Conservation (phyloP, 495 filamentous ascomycete species). For the Xylaria telfairii region DNA sequence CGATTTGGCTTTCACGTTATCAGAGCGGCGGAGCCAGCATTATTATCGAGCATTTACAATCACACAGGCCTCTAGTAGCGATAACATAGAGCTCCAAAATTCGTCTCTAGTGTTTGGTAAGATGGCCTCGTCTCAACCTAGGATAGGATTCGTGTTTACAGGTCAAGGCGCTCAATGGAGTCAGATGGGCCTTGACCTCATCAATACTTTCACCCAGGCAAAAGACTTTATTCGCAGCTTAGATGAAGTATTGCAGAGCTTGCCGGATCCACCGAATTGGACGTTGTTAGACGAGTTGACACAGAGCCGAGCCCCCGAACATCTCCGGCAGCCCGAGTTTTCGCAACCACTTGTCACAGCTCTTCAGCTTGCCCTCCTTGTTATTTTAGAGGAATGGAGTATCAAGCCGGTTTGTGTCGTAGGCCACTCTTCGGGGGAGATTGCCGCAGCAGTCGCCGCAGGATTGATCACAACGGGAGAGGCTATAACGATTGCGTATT, state of each 20-base stretch:
- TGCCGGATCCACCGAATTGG: background rate
- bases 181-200: slow-evolving; percentile 29
- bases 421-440: slow-evolving; percentile 67
- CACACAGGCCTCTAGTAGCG: background rate
- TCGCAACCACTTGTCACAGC: slow-evolving; percentile 16
- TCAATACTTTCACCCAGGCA: background rate
- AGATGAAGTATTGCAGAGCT: background rate
- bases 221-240: background rate
- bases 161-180: slow-evolving; percentile 37
- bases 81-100: background rate
- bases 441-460: slow-evolving; percentile 52
- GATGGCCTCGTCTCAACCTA: background rate
- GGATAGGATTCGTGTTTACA: slow-evolving; percentile 28
- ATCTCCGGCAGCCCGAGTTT: background rate
- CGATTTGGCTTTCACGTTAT: slow-evolving; percentile 30
- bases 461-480: slow-evolving; percentile 42
- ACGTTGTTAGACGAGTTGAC: slow-evolving; percentile 1
- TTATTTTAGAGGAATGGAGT: slow-evolving; percentile 48
- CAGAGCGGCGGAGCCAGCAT: slow-evolving; percentile 27
- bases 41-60: slow-evolving; percentile 19
- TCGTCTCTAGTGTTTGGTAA: background rate
- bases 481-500: slow-evolving; percentile 59
- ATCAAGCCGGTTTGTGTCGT: slow-evolving; percentile 52
- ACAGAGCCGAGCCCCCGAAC: background rate
- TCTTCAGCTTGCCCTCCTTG: slow-evolving; percentile 5